Evolutionary conservation across 2,329 filamentous ascomycete genomes (phyloP).

Genomic region (Amesomyces nigricolor): DNA sequence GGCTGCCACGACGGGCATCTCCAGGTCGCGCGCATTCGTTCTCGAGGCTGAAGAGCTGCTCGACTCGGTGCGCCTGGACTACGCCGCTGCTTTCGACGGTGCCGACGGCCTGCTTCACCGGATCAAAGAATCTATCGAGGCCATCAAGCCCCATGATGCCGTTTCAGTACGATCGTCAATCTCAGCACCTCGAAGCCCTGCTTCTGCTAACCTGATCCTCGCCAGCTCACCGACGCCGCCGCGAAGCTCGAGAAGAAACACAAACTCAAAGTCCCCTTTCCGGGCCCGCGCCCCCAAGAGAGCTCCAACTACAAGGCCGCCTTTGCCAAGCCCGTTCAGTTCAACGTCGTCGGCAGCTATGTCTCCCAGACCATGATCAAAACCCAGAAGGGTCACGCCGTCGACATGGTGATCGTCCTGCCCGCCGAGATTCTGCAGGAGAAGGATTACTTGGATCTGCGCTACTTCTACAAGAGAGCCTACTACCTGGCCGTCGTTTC

Average conservation of each 20-base stretch:
- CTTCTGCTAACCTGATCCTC: not conserved
- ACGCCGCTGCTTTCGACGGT: conserved; percentile 42
- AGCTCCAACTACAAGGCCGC: conserved; percentile 77
- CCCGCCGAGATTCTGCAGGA: conserved; percentile 76
- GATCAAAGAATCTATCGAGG: conserved; percentile 49
- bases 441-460: conserved; percentile 88
- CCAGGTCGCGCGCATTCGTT: conserved; percentile 47
- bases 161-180: conserved; percentile 39
- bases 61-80: conserved; percentile 49
- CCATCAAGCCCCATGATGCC: conserved; percentile 44
- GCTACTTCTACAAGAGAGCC: conserved; percentile 91
- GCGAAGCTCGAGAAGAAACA: conserved; percentile 61
- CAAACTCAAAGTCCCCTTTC: conserved; percentile 73
- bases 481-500: conserved; percentile 85
- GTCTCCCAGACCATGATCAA: conserved; percentile 68
- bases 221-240: conserved; percentile 61
- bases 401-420: conserved; percentile 88
- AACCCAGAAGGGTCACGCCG: conserved; percentile 49
- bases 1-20: conserved; percentile 29
- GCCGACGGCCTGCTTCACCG: conserved; percentile 46
- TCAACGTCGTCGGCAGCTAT: conserved; percentile 89
- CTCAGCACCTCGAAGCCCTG: not conserved
- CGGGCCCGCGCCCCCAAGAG: conserved; percentile 68
- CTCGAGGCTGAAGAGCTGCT: conserved; percentile 56
- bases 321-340: conserved; percentile 67